Evolutionary conservation across 176 grass and related monocot genomes (phyloP).

Genomic region (Carex pumila): DNA sequence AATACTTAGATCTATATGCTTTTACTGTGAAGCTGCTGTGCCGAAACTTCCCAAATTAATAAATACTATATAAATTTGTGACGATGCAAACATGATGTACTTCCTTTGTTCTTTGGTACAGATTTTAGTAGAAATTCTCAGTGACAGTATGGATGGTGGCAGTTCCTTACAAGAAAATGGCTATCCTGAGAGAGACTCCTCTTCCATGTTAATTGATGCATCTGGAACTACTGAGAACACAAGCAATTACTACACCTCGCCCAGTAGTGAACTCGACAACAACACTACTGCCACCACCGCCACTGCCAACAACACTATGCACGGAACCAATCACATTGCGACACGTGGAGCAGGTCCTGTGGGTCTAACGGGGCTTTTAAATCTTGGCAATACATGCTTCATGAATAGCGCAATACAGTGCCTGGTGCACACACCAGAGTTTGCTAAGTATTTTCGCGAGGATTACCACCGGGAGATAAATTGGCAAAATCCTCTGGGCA

Average conservation of each 20-base stretch:
- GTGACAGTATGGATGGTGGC: slow-evolving; percentile 60
- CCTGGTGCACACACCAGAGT: slow-evolving; percentile 95
- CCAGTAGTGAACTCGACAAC: slow-evolving; percentile 53
- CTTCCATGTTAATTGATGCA: slow-evolving; percentile 47
- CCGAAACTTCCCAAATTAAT: neutral
- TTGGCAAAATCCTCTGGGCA: slow-evolving; percentile 93
- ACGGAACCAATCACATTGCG: slow-evolving; percentile 42
- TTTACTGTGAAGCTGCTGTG: neutral
- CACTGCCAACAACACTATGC: slow-evolving; percentile 50
- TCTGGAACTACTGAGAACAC: slow-evolving; percentile 65
- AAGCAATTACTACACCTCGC: slow-evolving; percentile 59
- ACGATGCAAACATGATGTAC: neutral
- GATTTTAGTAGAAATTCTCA: slow-evolving; percentile 84
- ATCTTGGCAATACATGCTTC: slow-evolving; percentile 98
- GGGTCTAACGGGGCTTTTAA: slow-evolving; percentile 84
- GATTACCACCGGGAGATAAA: slow-evolving; percentile 97
- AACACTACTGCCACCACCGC: slow-evolving; percentile 42
- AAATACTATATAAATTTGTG: neutral
- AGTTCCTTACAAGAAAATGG: slow-evolving; percentile 70
- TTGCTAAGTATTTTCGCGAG: slow-evolving; percentile 93
- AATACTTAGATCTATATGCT: neutral
- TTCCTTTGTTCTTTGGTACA: slow-evolving; percentile 31
- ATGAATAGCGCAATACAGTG: slow-evolving; percentile 99
- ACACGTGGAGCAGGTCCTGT: slow-evolving; percentile 47
- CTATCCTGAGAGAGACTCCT: slow-evolving; percentile 46